Evolutionary conservation across 306 rosid genomes (phyloP), one percentile per base, ranked within the genome.

Genomic region (Vigna radiata): DNA sequence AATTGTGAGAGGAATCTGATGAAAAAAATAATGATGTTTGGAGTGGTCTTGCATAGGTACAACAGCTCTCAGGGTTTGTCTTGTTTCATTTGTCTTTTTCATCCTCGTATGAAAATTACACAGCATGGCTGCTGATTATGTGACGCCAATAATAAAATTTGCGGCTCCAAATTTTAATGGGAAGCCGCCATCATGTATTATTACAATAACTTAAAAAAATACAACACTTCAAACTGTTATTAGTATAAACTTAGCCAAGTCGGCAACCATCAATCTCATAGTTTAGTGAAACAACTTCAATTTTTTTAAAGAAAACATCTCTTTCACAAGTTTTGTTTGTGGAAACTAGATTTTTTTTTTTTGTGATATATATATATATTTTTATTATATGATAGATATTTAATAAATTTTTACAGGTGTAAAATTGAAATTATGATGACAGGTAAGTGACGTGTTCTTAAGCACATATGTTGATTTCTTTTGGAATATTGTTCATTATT

Each of bases 111-210:
- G 37, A 33, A 47, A 14, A 14, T 5, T 4, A 33, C 1, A 33
- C 1, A 33, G 7, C 37, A 33, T n/a, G 49, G 36, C 36, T 8
- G 47, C 59, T 4, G 7, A 47, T 46, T 59, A 68, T 50, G 31
- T 15, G 19, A 60, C 13, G 17, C 25, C 15, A 76, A 29, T 19
- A 50, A 71, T 25, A 25, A 46, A 18, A 19, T 75, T 70, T 79
- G 84, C 72, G 81, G 81, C 84, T 53, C 12, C 55, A 27, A 41
- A 43, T 36, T 72, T 11, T 60, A 44, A 11, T 43, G 43, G 64
- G 49, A 23, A 44, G 60, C 50, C 55, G 64, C 47, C 75, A 66
- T 8, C 10, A 54, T 61, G 7, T 21, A 31, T 53, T 39, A 21
- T 1, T 59, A 76, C 27, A 25, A 2, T 25, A 25, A 25, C 27